Evolutionary conservation across 306 rosid genomes (phyloP), one percentile per base, ranked within the genome.

Genomic region (Corylus heterophylla): DNA sequence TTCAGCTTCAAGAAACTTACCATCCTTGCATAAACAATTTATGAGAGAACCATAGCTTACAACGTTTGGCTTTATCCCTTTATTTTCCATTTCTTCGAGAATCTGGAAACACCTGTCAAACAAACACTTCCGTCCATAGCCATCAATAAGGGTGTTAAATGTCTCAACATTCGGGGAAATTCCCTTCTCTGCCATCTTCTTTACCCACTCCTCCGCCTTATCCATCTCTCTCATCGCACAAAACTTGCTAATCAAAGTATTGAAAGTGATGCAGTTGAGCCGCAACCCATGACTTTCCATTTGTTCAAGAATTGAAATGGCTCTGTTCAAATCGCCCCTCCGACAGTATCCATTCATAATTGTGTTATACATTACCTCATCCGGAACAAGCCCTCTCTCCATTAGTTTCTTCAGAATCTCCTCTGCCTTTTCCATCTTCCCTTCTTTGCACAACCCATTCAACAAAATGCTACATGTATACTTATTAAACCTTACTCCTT

Each of bases 41-140:
- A 92, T 87, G 11, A 94, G 87, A 85, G 89, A 83, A 75, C 97
- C 97, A 80, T 89, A 94, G 79, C 91, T 90, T 63, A 90, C 87
- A 73, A 85, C 90, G 79, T 89, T 92, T 77, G 98, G 94, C 80
- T 84, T 86, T 62, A 87, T 84, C 81, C 91, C 96, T 66, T 39
- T 73, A 48, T 76, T 79, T 76, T 94, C 98, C 89, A 94, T 94
- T 79, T 90, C 94, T 80, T 92, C 90, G 29, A 94, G 87, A 80
- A 90, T 85, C 82, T 85, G 83, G 2, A 89, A 92, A 87, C 97
- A 92, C 83, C 80, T 89, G 9, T 80, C 85, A 27, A 90, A 90
- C 59, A 78, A 61, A 16, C 78, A 4, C 75, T 49, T 64, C 78
- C 51, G 83, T 63, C 96, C 98, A 27, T 90, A 90, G 64, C 98